phyloP scores from a whole-genome alignment of 1,284 basidiomycete species.

The Boletellus deceptivus region DNA sequence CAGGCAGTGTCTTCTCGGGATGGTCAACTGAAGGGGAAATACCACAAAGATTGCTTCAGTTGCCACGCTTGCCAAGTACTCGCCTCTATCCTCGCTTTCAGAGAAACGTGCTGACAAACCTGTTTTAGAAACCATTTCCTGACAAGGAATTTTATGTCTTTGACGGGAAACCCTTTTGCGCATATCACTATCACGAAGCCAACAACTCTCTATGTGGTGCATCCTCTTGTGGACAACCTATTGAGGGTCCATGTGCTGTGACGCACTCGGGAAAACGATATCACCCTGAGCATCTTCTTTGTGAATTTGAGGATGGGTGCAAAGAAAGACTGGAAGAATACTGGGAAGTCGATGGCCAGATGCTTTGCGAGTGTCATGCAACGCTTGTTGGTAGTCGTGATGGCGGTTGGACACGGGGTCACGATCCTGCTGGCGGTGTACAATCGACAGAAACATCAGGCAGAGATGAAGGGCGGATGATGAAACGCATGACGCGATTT shows the following conservation, averaged over 20 bases:
- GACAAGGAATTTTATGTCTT: conserved; percentile 87
- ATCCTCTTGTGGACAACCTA: conserved; percentile 75
- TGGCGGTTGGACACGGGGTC: conserved; percentile 14
- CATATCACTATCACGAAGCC: conserved; percentile 86
- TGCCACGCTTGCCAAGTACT: conserved; percentile 76
- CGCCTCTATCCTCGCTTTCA: conserved; percentile 10
- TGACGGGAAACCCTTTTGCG: conserved; percentile 83
- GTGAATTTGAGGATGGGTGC: conserved; percentile 63
- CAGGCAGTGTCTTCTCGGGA: conserved; percentile 88
- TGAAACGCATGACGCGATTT: conserved; percentile 64
- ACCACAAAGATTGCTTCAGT: conserved; percentile 86
- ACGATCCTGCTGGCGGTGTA: conserved; percentile 17
- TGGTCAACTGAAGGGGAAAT: conserved; percentile 90
- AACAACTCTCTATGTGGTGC: conserved; percentile 85
- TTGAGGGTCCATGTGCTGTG: conserved; percentile 88
- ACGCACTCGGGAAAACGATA: conserved; percentile 74
- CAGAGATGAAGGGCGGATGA: conserved; percentile 45
- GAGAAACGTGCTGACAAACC: conserved; percentile 4
- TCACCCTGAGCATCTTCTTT: conserved; percentile 82
- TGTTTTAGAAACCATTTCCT: conserved; percentile 74
- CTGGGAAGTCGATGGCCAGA: conserved; percentile 80
- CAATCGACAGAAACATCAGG: conserved; percentile 27
- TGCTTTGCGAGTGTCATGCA: conserved; percentile 80
- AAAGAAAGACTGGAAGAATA: conserved; percentile 69
- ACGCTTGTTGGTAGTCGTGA: conserved; percentile 25